Base-by-base conservation (phyloP, 257 asterid species). In the Paraleonurus japonicus region DNA sequence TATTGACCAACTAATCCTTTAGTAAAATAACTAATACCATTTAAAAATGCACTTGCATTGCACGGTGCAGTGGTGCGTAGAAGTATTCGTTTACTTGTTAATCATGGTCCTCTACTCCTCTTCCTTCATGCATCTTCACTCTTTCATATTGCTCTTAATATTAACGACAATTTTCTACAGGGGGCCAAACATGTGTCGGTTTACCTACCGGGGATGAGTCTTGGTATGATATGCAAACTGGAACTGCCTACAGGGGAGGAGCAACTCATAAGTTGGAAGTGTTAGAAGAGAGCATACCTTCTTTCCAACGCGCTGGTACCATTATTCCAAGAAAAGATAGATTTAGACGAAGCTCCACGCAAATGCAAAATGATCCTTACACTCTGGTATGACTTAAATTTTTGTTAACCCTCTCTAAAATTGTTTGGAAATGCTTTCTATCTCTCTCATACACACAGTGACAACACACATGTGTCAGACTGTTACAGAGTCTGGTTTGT, bases 261-360 rank as follows among this genome's bases (percentile, higher is more conserved):
- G 76, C 13, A 68, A 92, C 89, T 24, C 89, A 92, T 89, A 82
- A 83, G 61, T 41, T 89, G 80, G 95, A 83, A 79, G 95, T 73
- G 60, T 81, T 78, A 54, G 96, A 92, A 80, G 98, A 92, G 5
- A 75, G 85, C 63, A 67, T 95, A 78, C 99, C 99, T 55, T 50
- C 98, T 80, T 95, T 95, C 78, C 96, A 86, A 81, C 86, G 90
- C 65, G 99, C 95, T 7, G 99, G 99, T 77, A 89, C 98, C 65
- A 92, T 95, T 78, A 76, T 95, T 41, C 96, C 99, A 48, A 82
- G 99, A 71, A 95, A 92, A 84, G 99, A 95, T 70, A 84, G 99
- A 70, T 82, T 84, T 35, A 87, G 99, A 60, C 83, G 99, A 70
- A 88, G 99, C 84, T 89, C 99, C 47, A 87, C 92, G 10, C 99